These are phyloP conservation scores for Rhodotorula babjevae DNA, from an alignment of 768 basidiomycete species.

Conservation along the genomic window DNA sequence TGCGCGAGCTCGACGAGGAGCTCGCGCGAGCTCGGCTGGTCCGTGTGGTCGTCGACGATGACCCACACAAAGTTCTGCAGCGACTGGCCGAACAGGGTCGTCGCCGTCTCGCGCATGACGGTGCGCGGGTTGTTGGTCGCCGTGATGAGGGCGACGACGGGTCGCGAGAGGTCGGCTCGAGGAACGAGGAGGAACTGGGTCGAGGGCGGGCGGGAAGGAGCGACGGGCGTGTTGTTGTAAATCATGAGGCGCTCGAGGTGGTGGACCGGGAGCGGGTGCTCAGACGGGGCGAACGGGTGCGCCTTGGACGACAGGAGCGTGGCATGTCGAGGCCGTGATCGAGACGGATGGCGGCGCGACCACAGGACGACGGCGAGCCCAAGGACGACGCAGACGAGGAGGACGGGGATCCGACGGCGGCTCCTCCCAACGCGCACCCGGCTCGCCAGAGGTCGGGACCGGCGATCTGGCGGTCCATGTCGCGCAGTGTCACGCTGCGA, in stretches of 20 bases:
- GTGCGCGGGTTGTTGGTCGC: constrained; percentile 38
- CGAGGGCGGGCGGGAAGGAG: constrained; percentile 13
- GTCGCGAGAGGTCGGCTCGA: constrained; percentile 5
- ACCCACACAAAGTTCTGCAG: constrained; percentile 39
- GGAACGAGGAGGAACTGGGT: constrained; percentile 39
- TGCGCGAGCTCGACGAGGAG: neutral
- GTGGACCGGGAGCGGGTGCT: constrained; percentile 22
- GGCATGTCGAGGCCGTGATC: no score
- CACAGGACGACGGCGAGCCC: constrained; percentile 11
- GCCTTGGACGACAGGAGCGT: neutral
- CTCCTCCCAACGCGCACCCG: neutral
- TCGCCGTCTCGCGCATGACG: constrained; percentile 27
- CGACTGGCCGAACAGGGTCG: constrained; percentile 35
- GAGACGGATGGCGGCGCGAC: neutral
- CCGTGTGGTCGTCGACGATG: constrained; percentile 40
- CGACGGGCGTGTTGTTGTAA: constrained; percentile 36
- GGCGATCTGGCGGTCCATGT: neutral
- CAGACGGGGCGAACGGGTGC: constrained; percentile 18
- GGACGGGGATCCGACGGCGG: neutral
- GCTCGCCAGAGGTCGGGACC: neutral
- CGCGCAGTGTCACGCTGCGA: neutral
- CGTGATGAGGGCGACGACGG: constrained; percentile 38
- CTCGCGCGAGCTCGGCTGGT: neutral
- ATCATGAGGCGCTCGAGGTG: constrained; percentile 22
- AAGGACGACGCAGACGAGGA: constrained; percentile 3